Evolutionary conservation across 108 stramenopile species (phyloP), one percentile per base, ranked within the genome.

Genomic region (Nitzschia putrida): DNA sequence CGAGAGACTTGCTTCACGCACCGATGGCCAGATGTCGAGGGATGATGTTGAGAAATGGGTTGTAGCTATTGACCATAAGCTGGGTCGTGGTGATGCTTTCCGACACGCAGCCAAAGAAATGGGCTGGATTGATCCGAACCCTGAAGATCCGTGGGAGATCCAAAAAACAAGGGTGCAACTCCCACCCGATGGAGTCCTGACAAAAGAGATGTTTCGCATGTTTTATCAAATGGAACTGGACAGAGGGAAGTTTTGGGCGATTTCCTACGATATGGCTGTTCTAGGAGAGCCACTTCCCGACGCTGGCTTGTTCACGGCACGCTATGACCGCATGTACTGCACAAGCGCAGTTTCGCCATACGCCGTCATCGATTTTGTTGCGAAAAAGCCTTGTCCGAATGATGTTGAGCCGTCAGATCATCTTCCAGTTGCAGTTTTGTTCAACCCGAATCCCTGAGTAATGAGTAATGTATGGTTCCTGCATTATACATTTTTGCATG

Each of bases 191-290:
- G 89, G 86, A 16, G 64, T 79, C 10, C 66, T 92, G 21, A 66
- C 86, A 2, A 64, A 83, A 26, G 71, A 83, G n/a, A 87, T 85
- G 22, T 95, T 97, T 50, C 38, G 83, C 16, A 58, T 73, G 25
- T 85, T 97, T 22, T 97, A 97, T 67, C 80, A 80, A 44, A 80
- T 78, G 56, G 94, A 95, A 66, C 60, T 95, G 22, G 70, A 79
- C 26, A 79, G 82, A 64, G 96, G 96, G n/a, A 97, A 97, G 69
- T 94, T 94, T 56, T 97, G 96, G 96, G 92, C 93, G 7, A 91
- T 97, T 52, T 88, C 89, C 20, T 87, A 95, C 79, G 96, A 97
- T 80, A 83, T 95, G 55, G 83, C 84, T 25, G 72, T 83, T 5
- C 57, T 92, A 52, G 89, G 83, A 18, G 88, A 93, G 50, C 89